phyloP scores from a whole-genome alignment of 1,284 basidiomycete genomes.

The Boletellus dicymbophilus region DNA sequence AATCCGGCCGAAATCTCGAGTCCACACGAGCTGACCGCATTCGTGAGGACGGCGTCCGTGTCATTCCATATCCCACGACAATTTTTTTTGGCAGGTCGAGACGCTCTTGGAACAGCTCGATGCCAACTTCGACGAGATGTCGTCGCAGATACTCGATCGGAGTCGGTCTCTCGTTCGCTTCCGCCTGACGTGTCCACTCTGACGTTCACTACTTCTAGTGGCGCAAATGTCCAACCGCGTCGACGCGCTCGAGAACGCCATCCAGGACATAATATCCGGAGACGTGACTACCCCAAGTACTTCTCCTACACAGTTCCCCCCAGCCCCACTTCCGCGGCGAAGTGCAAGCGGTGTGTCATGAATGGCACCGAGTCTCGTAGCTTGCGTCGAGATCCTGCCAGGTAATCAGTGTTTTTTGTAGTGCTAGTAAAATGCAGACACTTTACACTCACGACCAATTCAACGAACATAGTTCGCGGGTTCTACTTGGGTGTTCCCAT shows the following conservation, averaged over 20 bases:
- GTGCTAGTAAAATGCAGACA: neutral
- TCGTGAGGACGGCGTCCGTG: slow-evolving; percentile 48
- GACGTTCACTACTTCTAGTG: slow-evolving; percentile 49
- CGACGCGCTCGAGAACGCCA: slow-evolving; percentile 78
- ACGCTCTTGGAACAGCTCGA: slow-evolving; percentile 77
- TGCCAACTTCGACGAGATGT: slow-evolving; percentile 83
- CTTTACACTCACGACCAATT: too few relatives aligned
- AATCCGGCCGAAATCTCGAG: slow-evolving; percentile 68
- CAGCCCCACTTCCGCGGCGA: slow-evolving; percentile 36
- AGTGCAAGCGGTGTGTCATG: slow-evolving; percentile 37
- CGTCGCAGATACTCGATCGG: slow-evolving; percentile 74
- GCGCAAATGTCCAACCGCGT: slow-evolving; percentile 81
- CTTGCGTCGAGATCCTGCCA: slow-evolving; percentile 14
- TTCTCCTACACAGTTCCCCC: slow-evolving; percentile 46
- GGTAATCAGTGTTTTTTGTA: slow-evolving; percentile 14
- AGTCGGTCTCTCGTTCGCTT: slow-evolving; percentile 50
- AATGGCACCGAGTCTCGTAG: slow-evolving; percentile 3
- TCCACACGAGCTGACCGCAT: slow-evolving; percentile 82
- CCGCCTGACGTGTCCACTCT: neutral
- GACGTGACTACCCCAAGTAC: slow-evolving; percentile 48
- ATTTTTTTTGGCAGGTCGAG: slow-evolving; percentile 61
- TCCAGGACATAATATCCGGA: slow-evolving; percentile 82
- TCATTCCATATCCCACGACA: neutral
- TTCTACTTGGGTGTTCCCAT: too few relatives aligned
- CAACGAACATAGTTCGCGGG: too few relatives aligned